Conservation (phyloP, 441 rosid species). For the Erodium moschatum region DNA sequence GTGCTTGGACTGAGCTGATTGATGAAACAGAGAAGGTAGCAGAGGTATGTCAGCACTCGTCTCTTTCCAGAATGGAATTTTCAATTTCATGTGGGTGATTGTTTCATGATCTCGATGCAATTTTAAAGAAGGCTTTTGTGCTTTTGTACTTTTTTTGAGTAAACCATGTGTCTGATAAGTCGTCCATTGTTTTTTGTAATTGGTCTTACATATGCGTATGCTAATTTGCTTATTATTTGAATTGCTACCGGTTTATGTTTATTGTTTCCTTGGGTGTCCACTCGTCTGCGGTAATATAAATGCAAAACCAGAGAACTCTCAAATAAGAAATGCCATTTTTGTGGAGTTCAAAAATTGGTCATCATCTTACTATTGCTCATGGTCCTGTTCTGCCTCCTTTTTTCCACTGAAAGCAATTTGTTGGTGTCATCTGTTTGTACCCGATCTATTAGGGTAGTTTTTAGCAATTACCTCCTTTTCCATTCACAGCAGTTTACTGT, state of each 20-base stretch:
- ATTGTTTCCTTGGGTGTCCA: too few species aligned
- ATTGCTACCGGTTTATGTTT: too few species aligned
- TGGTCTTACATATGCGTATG: not conserved
- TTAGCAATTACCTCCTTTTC: too few species aligned
- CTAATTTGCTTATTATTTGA: too few species aligned
- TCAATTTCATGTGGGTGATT: not conserved
- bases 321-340: not conserved
- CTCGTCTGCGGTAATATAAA: too few species aligned
- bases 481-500: not conserved
- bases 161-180: too few species aligned
- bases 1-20: slow-evolving; percentile 81
- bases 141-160: not conserved
- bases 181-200: too few species aligned
- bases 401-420: not conserved
- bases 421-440: too few species aligned
- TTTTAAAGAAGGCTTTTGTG: not conserved
- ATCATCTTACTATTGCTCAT: not conserved
- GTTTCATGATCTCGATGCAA: not conserved
- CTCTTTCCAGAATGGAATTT: not conserved
- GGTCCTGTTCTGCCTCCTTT: not conserved
- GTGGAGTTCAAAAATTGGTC: too few species aligned
- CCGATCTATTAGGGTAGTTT: too few species aligned
- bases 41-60: slow-evolving; percentile 42
- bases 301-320: not conserved
- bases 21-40: slow-evolving; percentile 89